Evolutionary conservation across 441 rosid genomes (phyloP).

Genomic region (Viola pubescens): DNA sequence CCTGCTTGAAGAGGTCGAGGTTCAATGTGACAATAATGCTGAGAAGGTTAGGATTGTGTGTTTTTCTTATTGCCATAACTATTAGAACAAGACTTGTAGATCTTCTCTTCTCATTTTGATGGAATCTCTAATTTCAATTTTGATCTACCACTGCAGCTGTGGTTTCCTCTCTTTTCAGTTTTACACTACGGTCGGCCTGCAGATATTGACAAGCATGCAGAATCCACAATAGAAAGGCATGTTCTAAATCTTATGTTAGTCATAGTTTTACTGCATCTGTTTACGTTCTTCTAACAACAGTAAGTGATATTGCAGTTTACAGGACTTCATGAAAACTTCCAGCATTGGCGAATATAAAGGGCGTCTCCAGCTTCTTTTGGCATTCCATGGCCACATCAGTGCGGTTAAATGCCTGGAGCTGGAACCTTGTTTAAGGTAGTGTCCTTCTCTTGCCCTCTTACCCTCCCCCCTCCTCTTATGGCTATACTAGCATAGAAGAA

Average conservation of each 20-base stretch:
- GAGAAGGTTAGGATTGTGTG: conserved; percentile 45
- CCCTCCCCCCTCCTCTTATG: no score
- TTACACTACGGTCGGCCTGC: conserved; percentile 42
- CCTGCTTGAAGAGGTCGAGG: conserved; percentile 80
- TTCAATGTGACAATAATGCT: conserved; percentile 73
- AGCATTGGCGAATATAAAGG: conserved; percentile 82
- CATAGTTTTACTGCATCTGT: not conserved
- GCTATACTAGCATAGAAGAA: no score
- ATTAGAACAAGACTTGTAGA: not conserved
- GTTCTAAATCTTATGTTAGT: conserved; percentile 12
- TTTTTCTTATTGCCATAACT: not conserved
- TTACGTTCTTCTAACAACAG: conserved; percentile 10
- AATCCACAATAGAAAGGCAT: conserved; percentile 63
- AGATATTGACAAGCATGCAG: conserved; percentile 38
- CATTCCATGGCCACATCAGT: conserved; percentile 73
- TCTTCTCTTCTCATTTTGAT: not conserved
- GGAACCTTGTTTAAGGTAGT: conserved; percentile 64
- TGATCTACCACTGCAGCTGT: conserved; percentile 54
- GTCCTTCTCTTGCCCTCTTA: not conserved
- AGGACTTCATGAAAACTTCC: conserved; percentile 77
- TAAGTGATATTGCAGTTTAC: conserved; percentile 53
- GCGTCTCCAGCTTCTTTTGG: conserved; percentile 83
- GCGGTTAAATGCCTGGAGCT: conserved; percentile 41
- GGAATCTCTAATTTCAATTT: no score
- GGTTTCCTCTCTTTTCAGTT: conserved; percentile 89